Percentiles rank a stretch among this genome's conserved stretches.
These are phyloP conservation scores for Podospora appendiculata DNA, from an alignment of 495 filamentous ascomycete genomes.

Conservation along the genomic window DNA sequence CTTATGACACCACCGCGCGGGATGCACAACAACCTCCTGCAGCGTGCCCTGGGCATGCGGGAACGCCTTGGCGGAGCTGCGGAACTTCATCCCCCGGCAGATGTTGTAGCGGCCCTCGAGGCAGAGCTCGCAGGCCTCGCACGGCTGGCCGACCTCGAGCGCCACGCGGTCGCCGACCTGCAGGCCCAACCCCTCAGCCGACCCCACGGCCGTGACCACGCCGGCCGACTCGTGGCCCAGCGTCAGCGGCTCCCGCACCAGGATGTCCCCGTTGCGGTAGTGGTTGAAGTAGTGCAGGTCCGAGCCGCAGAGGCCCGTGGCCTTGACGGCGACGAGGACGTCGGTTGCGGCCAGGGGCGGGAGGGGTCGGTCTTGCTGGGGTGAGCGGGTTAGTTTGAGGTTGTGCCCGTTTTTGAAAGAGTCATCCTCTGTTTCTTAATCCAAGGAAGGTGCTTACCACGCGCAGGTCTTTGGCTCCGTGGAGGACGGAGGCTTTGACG, in stretches of 20 bases:
- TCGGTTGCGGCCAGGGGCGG: constrained; percentile 37
- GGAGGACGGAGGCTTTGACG: constrained; percentile 59
- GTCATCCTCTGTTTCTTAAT: neutral
- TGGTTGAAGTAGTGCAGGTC: constrained; percentile 64
- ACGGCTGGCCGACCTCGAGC: constrained; percentile 78
- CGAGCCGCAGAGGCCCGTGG: constrained; percentile 61
- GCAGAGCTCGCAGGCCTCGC: constrained; percentile 60
- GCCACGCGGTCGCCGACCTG: constrained; percentile 66
- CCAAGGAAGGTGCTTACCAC: constrained; percentile 37
- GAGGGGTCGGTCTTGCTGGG: constrained; percentile 41
- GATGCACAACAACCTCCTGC: constrained; percentile 71
- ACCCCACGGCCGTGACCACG: constrained; percentile 46
- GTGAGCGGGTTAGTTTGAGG: neutral
- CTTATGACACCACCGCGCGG: constrained; percentile 59
- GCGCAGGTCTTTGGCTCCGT: constrained; percentile 60
- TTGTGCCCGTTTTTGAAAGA: neutral
- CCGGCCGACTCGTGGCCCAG: constrained; percentile 58
- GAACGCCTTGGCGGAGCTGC: constrained; percentile 68
- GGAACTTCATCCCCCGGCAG: constrained; percentile 70
- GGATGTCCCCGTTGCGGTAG: constrained; percentile 59
- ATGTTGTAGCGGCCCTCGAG: constrained; percentile 71
- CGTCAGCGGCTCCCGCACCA: constrained; percentile 54
- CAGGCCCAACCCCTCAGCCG: no score
- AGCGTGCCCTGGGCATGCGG: constrained; percentile 79
- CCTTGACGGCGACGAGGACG: constrained; percentile 48